Evolutionary conservation across 306 rosid genomes (phyloP).

Genomic region (Rosa rugosa): DNA sequence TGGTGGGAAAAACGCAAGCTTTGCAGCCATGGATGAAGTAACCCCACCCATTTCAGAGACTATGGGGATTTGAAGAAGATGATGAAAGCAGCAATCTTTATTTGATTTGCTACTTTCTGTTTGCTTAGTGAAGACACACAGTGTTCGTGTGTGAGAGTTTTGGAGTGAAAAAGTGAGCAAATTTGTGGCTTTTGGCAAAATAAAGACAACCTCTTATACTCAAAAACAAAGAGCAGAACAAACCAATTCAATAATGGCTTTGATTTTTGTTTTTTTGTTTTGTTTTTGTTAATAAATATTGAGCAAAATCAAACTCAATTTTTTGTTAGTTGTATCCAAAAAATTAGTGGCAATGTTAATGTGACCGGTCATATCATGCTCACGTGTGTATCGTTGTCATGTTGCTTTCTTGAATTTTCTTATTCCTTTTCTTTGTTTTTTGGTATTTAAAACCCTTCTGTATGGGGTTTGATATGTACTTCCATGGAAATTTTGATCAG

Average conservation of each 20-base stretch:
- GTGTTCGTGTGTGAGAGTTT: not conserved
- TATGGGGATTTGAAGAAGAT: not conserved
- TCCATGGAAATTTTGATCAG: not conserved
- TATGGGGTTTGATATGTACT: not conserved
- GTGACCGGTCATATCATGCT: conserved; percentile 33
- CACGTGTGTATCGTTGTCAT: conserved; percentile 46
- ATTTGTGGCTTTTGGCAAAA: not conserved
- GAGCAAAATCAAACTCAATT: not conserved
- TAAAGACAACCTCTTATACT: not conserved
- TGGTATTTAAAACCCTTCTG: not conserved
- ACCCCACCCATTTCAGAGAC: conserved; percentile 61
- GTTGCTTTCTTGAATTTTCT: conserved; percentile 8
- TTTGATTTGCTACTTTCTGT: not conserved
- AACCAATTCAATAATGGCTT: too few relatives aligned
- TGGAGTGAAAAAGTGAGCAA: conserved; percentile 5
- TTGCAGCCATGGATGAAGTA: conserved; percentile 91
- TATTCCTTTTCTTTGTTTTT: conserved; percentile 13
- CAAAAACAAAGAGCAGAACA: not conserved
- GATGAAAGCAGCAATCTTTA: not conserved
- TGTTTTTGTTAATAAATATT: not conserved
- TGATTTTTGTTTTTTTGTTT: not conserved
- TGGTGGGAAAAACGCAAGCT: conserved; percentile 84
- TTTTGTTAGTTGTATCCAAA: not conserved
- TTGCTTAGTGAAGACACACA: not conserved
- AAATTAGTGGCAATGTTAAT: conserved; percentile 20